Evolutionary conservation across 805 yeast species (phyloP).

Genomic region (Metschnikowia similis): DNA sequence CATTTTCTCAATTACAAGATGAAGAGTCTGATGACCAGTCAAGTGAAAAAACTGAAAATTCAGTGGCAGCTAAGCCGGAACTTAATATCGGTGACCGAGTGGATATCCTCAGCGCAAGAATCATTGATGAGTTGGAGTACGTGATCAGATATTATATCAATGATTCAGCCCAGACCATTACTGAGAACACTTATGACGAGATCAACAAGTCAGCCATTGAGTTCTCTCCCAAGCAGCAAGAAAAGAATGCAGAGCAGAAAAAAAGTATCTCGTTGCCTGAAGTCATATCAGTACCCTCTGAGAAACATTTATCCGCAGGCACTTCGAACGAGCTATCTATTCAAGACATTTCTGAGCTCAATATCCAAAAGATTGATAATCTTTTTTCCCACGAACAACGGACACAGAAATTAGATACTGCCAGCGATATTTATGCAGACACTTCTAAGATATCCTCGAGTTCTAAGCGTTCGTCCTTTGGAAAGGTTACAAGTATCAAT

Average conservation of each 20-base stretch:
- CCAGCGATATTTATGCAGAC: slow-evolving; percentile 13
- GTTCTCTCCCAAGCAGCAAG: slow-evolving; percentile 3
- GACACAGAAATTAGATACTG: slow-evolving; percentile 1
- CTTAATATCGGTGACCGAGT: slow-evolving; percentile 34
- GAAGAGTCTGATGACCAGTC: slow-evolving; percentile 14
- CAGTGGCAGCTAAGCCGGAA: background rate
- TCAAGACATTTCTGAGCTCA: slow-evolving; percentile 37
- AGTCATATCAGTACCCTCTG: background rate
- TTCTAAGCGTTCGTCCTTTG: slow-evolving; percentile 13
- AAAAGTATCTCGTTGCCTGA: background rate
- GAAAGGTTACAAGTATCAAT: slow-evolving; percentile 33
- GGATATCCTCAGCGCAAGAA: slow-evolving; percentile 66
- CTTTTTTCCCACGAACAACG: slow-evolving; percentile 26
- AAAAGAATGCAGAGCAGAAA: background rate
- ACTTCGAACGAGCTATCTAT: slow-evolving; percentile 19
- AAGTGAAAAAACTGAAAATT: slow-evolving; percentile 13
- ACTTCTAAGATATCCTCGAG: background rate
- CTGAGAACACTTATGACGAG: slow-evolving; percentile 9
- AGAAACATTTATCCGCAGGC: background rate
- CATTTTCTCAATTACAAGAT: background rate
- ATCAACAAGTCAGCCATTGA: slow-evolving; percentile 7
- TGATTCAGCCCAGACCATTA: slow-evolving; percentile 9
- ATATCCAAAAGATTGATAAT: slow-evolving; percentile 35
- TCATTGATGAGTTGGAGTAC: slow-evolving; percentile 63
- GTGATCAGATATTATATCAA: slow-evolving; percentile 42